These are phyloP conservation scores for Lodderomyces elongisporus DNA, from an alignment of 1,139 yeast species.

Conservation along the genomic window DNA sequence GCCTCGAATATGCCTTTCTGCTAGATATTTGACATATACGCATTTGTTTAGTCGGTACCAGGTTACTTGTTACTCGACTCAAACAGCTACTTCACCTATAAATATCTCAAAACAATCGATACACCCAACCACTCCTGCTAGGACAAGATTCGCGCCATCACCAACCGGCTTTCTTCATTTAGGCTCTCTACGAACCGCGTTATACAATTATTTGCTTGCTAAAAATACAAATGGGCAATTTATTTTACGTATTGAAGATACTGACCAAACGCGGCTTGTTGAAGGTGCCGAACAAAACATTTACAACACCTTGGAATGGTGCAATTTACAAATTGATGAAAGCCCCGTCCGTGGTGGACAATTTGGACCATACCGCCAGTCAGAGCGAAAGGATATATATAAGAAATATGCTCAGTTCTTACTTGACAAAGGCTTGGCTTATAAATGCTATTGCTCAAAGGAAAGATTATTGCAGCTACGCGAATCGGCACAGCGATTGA, in stretches of 20 bases:
- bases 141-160: constrained; percentile 96
- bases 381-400: constrained; percentile 70
- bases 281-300: constrained; percentile 79
- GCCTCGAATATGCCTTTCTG: no score
- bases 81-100: no score
- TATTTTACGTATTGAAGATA: constrained; percentile 80
- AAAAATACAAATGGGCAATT: constrained; percentile 76
- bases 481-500: constrained; percentile 64
- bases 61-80: no score
- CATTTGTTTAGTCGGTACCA: no score
- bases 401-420: constrained; percentile 50
- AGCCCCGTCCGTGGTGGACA: constrained; percentile 72
- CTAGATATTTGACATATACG: no score
- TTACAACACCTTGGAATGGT: constrained; percentile 72
- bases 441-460: constrained; percentile 79
- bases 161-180: constrained; percentile 93
- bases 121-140: constrained; percentile 45
- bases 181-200: constrained; percentile 89
- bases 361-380: constrained; percentile 76
- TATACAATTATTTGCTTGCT: constrained; percentile 83
- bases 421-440: constrained; percentile 66
- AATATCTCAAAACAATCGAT: no score
- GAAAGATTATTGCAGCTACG: constrained; percentile 67
- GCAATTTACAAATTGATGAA: constrained; percentile 72
- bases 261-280: constrained; percentile 77